Base-by-base conservation (phyloP, 805 yeast genomes). In the Clavispora santaluciae region DNA sequence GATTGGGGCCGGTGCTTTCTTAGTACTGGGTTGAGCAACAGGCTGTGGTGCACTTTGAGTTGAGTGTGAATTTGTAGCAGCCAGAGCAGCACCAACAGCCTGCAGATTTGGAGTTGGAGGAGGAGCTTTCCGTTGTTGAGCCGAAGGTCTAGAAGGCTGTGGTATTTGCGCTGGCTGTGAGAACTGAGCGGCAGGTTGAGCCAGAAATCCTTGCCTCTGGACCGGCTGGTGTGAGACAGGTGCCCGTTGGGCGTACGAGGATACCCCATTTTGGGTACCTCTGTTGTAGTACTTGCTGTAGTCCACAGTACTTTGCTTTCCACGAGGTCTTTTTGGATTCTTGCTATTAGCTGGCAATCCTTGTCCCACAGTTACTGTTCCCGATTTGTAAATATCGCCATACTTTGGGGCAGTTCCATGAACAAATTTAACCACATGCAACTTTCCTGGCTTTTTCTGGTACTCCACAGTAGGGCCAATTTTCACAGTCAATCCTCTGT, bases 391-490 rank as follows among this genome's bases (percentile, higher is more conserved):
- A 9, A 66, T 44, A 60, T 93, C 98, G 33, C 85, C 72, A 48
- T 76, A 59, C 9, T 53, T 54, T 9, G 95, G 95, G 6, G 63
- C 63, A 10, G 70, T 72, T 35, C 83, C 83, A 30, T 73, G 60
- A 38, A 73, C 78, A 55, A 84, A 78, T 60, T 86, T 89, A 50
- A 93, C 84, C 7, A 75, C 60, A 45, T 89, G 93, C 60, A 78
- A 82, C 59, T 78, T 78, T 2, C 95, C 95, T 1, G 96, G 88
- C 60, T 93, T 93, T 74, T 91, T 93, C 64, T 83, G 86, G 63
- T 93, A 93, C 46, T 78, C 76, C 43, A 93, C 76, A 0, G 85
- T 75, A 3, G 85, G 76, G 2, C 83, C 90, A 47, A 93, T 75
- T 33, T 72, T 74, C 35, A 93, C 74, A 3, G 73, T 69, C 36